A percentile compares a stretch with the other conserved stretches of the same genome.
Conservation (phyloP, 441 rosid genomes). For the Cnidoscolus chayamansa region DNA sequence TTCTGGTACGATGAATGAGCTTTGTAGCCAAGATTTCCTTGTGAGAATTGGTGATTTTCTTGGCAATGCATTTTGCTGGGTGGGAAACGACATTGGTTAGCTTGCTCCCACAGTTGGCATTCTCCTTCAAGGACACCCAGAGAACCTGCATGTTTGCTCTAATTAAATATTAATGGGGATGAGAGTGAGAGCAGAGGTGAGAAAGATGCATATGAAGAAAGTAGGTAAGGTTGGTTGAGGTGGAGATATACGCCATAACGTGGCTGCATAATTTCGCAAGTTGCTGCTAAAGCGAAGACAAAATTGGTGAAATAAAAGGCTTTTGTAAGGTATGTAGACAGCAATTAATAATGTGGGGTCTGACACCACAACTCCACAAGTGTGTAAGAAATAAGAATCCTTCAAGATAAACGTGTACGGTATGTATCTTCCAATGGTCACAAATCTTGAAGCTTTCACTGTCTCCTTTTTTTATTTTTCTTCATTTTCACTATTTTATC, state of each 20-base stretch:
- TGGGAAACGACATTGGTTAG: conserved; percentile 21
- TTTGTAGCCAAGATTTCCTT: conserved; percentile 17
- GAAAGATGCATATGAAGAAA: too few species aligned
- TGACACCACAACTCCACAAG: not conserved
- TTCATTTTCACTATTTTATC: too few species aligned
- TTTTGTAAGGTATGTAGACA: conserved; percentile 30
- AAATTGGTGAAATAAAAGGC: conserved; percentile 27
- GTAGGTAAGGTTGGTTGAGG: not conserved
- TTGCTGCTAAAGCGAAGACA: conserved; percentile 24
- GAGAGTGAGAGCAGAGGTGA: not conserved
- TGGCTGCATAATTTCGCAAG: conserved; percentile 26
- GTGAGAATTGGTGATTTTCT: not conserved
- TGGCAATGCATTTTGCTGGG: conserved; percentile 20
- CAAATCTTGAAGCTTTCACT: too few species aligned
- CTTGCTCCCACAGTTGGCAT: conserved; percentile 33
- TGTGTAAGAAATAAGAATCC: too few species aligned
- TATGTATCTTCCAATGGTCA: too few species aligned
- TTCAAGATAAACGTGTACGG: too few species aligned
- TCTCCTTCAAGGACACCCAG: conserved; percentile 45
- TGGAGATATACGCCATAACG: conserved; percentile 29
- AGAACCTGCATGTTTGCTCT: conserved; percentile 33
- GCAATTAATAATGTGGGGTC: conserved; percentile 26
- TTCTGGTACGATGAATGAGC: conserved; percentile 19
- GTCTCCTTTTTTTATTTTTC: too few species aligned
- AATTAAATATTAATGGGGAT: not conserved